phyloP scores from a whole-genome alignment of 441 rosid species.

The Breynia disticha region DNA sequence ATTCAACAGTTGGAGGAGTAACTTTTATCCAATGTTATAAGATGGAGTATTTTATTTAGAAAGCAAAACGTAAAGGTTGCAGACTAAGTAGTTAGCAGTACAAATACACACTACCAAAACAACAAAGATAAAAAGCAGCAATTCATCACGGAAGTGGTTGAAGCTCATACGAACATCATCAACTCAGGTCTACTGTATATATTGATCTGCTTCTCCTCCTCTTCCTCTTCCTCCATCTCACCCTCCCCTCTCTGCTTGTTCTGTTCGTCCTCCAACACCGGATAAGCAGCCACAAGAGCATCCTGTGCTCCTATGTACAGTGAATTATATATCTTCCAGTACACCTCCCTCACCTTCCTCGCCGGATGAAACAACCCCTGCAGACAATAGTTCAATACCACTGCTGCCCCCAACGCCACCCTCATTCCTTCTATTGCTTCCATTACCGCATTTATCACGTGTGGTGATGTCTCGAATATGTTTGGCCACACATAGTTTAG shows the following conservation, averaged over 20 bases:
- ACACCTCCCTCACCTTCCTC: slow-evolving; percentile 88
- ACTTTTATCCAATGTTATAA: too few relatives aligned
- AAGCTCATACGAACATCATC: slow-evolving; percentile 48
- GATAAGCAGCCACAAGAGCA: slow-evolving; percentile 90
- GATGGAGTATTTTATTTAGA: too few relatives aligned
- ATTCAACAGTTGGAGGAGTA: too few relatives aligned
- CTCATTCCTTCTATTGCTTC: slow-evolving; percentile 97
- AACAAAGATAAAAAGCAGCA: too few relatives aligned
- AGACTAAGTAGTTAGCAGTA: too few relatives aligned
- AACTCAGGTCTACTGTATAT: slow-evolving; percentile 86
- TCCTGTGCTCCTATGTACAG: slow-evolving; percentile 88
- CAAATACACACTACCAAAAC: too few relatives aligned
- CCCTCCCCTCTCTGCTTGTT: slow-evolving; percentile 4
- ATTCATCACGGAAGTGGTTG: too few relatives aligned
- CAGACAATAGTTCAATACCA: slow-evolving; percentile 79
- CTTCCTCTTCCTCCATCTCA: too few relatives aligned
- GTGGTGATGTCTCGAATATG: slow-evolving; percentile 98
- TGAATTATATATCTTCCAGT: slow-evolving; percentile 97
- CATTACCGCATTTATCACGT: slow-evolving; percentile 87
- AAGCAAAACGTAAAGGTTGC: too few relatives aligned
- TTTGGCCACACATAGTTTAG: slow-evolving; percentile 96
- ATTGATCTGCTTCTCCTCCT: slow-evolving; percentile 16
- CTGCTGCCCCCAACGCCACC: slow-evolving; percentile 82
- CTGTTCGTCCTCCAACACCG: slow-evolving; percentile 63
- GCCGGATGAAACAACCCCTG: slow-evolving; percentile 99